Evolutionary conservation across 345 rosid species (phyloP).

Genomic region (Pseudoturritis turrita): DNA sequence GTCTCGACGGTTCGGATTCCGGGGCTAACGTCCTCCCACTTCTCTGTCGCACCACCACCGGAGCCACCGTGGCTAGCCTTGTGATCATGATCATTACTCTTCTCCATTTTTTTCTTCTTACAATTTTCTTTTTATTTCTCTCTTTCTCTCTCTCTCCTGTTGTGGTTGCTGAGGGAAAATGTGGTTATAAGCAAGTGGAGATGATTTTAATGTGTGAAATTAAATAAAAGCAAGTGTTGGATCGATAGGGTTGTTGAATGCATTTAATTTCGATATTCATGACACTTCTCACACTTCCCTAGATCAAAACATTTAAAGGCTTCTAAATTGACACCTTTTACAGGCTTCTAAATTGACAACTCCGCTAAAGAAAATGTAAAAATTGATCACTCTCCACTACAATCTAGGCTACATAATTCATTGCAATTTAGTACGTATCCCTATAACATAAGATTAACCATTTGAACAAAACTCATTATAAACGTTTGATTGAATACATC

Average conservation of each 20-base stretch:
- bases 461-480: too few species aligned
- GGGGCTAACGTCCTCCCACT: constrained; percentile 20
- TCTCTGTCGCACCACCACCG: background rate
- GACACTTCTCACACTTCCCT: constrained; percentile 17
- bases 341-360: background rate
- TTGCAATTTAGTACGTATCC: background rate
- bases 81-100: constrained; percentile 19
- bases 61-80: constrained; percentile 12
- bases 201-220: constrained; percentile 13
- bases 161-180: background rate
- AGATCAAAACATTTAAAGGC: constrained; percentile 2
- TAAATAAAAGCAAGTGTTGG: constrained; percentile 15
- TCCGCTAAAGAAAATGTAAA: background rate
- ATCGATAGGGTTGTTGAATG: constrained; percentile 32
- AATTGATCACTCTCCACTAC: background rate
- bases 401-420: background rate
- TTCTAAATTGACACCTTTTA: constrained; percentile 5
- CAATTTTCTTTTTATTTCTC: background rate
- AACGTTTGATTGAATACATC: too few species aligned
- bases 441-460: too few species aligned
- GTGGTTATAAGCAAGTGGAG: constrained; percentile 24
- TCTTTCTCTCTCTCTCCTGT: background rate
- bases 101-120: constrained; percentile 25
- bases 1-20: constrained; percentile 32
- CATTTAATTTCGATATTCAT: constrained; percentile 30